Evolutionary conservation across 176 grass and related monocot species (phyloP), one percentile per base, ranked within the genome.

Genomic region (Triticum monococcum): DNA sequence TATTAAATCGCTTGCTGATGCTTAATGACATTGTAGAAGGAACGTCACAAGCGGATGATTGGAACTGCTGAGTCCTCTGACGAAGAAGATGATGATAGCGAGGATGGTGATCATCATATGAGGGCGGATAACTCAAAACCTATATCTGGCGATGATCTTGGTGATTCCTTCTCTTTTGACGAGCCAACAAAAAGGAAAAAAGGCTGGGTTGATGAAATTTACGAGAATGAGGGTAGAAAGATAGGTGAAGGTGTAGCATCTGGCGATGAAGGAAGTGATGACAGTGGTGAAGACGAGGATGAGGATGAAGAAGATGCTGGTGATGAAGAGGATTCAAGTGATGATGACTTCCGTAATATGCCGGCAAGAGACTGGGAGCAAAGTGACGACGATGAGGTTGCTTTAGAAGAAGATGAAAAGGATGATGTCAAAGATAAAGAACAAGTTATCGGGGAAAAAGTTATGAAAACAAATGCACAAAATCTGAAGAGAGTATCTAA

Each of bases 101-200:
- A 89, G 2, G 86, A 90, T 38, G 85, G 56, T 69, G 78, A 57
- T 64, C 22, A 66, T 46, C 26, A 64, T 16, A 81, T 40, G 40
- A 80, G 73, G 86, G 46, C 11, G 12, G 92, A 81, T 70, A 95
- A 84, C 35, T 91, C 84, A 81, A 95, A 91, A 91, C 67, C 78
- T 89, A 82, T 91, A 61, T 98, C 93, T 79, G 96, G 96, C 20
- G 96, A 98, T 68, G 96, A 94, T 94, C 93, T 98, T 91, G 93
- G 96, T 23, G 96, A 96, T 46, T 94, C 93, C 28, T 96, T 96
- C 64, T 81, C 87, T 64, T 66, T 87, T 38, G 88, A 86, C 56
- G 69, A 91, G 36, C 75, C 86, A 36, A 18, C 45, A 78, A 25
- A n/a, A 77, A 86, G 74, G 66, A 87, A 90, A 89, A 96, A 82